Evolutionary conservation across 352 stramenopile genomes (phyloP), one percentile per base, ranked within the genome.

Genomic region (Globisporangium cylindrosporum): DNA sequence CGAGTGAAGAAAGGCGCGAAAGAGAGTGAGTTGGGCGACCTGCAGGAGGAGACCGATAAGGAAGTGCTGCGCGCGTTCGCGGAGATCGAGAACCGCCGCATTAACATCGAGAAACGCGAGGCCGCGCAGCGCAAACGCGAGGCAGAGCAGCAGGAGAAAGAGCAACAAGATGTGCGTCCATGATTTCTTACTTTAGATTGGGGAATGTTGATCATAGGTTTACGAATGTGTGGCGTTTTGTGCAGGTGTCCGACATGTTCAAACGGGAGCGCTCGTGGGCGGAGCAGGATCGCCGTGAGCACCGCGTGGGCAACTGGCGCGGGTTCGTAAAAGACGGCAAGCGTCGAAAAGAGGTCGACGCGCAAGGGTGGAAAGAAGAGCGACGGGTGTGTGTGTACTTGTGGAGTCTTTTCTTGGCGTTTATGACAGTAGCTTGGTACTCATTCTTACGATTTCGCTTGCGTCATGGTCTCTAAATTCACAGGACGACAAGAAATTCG

Each of bases 1-100:
- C 91, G 93, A 65, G 53, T 96, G 6, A 94, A 95, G 67, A 97
- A 97, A 66, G 88, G 88, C 7, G 69, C 85, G n/a, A 87, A 88
- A 69, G 82, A 89, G 55, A 82, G 71, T 22, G 81, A 93, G 34
- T 73, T 95, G 9, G 82, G 78, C 2, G 80, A 91, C 53, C 53
- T 88, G 6, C 68, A 84, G 12, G 82, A 91, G 7, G 78, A 82
- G 55, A 75, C 86, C 12, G 86, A 95, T 15, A 94, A 93, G 59
- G 82, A 81, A 0, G 82, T 95, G 51, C 72, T 95, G 59, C 87
- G 88, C 51, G 81, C 86, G n/a, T 95, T 95, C 71, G 88, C 88
- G 0, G 84, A 93, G 59, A 94, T 92, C 43, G 88, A 95, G 66
- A 88, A 94, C 62, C 80, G 88, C 1, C 81, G 86, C 4, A 53